Conservation (phyloP, 495 filamentous ascomycete species). For the Xylaria bambusicola region DNA sequence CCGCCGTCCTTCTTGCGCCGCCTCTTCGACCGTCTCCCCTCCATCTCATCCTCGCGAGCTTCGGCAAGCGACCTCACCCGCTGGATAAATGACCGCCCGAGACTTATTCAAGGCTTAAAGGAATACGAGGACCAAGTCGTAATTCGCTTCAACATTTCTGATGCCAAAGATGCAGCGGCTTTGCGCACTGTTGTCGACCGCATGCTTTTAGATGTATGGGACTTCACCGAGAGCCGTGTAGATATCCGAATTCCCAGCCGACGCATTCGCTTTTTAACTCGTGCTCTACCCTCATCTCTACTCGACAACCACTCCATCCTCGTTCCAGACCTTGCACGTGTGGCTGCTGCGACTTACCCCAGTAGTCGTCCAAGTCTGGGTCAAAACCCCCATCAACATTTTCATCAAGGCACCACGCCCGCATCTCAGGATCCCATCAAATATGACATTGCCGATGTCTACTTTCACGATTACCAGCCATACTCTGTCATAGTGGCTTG, state of each 20-base stretch:
- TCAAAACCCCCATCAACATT: slow-evolving; percentile 19
- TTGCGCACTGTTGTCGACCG: slow-evolving; percentile 73
- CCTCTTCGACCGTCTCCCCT: slow-evolving; percentile 25
- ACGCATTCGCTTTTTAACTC: slow-evolving; percentile 79
- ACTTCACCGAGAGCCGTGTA: slow-evolving; percentile 77
- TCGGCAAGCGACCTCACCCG: slow-evolving; percentile 22
- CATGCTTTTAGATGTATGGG: slow-evolving; percentile 89
- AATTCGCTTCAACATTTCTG: slow-evolving; percentile 79
- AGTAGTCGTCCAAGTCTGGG: slow-evolving; percentile 29
- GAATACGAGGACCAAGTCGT: slow-evolving; percentile 82
- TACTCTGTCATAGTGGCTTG: slow-evolving; percentile 72
- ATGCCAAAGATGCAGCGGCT: slow-evolving; percentile 67
- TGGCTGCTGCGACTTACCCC: slow-evolving; percentile 77
- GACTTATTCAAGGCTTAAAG: slow-evolving; percentile 26
- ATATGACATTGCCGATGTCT: slow-evolving; percentile 61
- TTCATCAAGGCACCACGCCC: slow-evolving; percentile 26
- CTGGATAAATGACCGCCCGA: slow-evolving; percentile 37
- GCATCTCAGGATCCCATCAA: slow-evolving; percentile 22
- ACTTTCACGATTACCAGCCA: slow-evolving; percentile 88
- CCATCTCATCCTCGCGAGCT: slow-evolving; percentile 19
- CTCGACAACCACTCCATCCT: slow-evolving; percentile 71
- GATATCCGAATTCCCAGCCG: slow-evolving; percentile 81
- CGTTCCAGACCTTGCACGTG: slow-evolving; percentile 78
- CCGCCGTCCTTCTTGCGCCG: slow-evolving; percentile 25
- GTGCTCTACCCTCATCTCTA: slow-evolving; percentile 73